A percentile compares a stretch with the other conserved stretches of the same genome.
phyloP scores from a whole-genome alignment of 805 yeast genomes.

The Kazachstania taianensis region DNA sequence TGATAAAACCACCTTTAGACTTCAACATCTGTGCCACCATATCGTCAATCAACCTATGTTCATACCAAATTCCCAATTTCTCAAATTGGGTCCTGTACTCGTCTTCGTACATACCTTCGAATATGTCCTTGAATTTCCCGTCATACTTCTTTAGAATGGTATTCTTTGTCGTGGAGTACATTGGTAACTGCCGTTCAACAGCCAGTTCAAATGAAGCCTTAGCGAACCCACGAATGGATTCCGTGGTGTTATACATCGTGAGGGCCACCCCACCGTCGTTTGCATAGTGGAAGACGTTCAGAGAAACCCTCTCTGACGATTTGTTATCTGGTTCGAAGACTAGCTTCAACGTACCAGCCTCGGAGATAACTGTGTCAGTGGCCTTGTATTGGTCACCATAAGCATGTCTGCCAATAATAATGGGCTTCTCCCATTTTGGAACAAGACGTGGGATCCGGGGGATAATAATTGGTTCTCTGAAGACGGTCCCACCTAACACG shows the following conservation, averaged over 20 bases:
- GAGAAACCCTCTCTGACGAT: slow-evolving; percentile 11
- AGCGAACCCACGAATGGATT: slow-evolving; percentile 86
- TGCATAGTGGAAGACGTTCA: slow-evolving; percentile 41
- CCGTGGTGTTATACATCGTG: slow-evolving; percentile 94
- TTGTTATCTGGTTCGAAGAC: slow-evolving; percentile 52
- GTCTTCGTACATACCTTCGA: slow-evolving; percentile 66
- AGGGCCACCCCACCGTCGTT: slow-evolving; percentile 65
- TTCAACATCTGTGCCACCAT: slow-evolving; percentile 99
- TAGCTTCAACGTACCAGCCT: slow-evolving; percentile 57
- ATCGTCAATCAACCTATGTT: slow-evolving; percentile 92
- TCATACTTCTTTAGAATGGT: slow-evolving; percentile 90
- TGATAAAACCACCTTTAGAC: slow-evolving; percentile 87
- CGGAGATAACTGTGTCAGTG: slow-evolving; percentile 68
- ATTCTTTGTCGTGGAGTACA: slow-evolving; percentile 86
- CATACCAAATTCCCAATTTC: slow-evolving; percentile 81
- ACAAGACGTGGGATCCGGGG: slow-evolving; percentile 80
- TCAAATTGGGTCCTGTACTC: slow-evolving; percentile 68
- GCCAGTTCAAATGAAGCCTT: slow-evolving; percentile 86
- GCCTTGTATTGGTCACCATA: slow-evolving; percentile 96
- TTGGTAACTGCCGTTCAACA: slow-evolving; percentile 60
- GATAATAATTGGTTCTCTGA: slow-evolving; percentile 92
- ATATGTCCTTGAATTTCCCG: slow-evolving; percentile 90
- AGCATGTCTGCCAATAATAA: slow-evolving; percentile 95
- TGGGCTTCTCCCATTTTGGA: slow-evolving; percentile 90
- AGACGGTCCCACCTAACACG: slow-evolving; percentile 91